phyloP scores from a whole-genome alignment of 225 moss, liverwort and hornwort species.

The Bryoerythrophyllum caledonicum region DNA sequence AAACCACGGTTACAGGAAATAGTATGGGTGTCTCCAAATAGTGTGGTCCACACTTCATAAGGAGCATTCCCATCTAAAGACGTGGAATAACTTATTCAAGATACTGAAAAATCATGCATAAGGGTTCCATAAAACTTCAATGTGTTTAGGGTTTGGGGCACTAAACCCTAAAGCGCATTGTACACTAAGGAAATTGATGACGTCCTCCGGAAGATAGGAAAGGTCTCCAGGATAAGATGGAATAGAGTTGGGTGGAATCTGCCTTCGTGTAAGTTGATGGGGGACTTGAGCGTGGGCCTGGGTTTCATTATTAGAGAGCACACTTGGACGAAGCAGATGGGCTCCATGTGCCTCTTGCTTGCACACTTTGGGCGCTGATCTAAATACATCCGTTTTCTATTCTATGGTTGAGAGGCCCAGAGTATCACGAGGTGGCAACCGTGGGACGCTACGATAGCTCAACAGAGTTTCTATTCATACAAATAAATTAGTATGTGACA shows the following conservation, averaged over 20 bases:
- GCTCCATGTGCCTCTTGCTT: background rate
- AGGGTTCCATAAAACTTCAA: no score
- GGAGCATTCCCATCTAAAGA: no score
- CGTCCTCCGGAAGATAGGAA: no score
- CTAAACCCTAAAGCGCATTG: no score
- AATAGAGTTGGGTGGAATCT: background rate
- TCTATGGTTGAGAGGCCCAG: background rate
- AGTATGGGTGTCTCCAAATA: no score
- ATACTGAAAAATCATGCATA: no score
- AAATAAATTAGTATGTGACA: slow-evolving; percentile 28
- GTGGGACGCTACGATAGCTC: background rate
- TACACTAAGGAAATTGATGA: no score
- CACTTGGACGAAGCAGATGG: background rate
- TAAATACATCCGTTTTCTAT: background rate
- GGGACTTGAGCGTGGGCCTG: background rate
- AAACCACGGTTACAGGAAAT: no score
- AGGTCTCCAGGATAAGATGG: background rate
- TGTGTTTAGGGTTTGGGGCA: no score
- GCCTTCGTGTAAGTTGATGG: background rate
- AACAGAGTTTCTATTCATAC: slow-evolving; percentile 30
- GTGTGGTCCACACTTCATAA: no score
- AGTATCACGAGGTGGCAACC: background rate
- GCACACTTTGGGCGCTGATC: background rate
- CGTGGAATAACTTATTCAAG: no score
- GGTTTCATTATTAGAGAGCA: background rate